Base-by-base conservation (phyloP, 2,329 filamentous ascomycete species). In the Aspergillus carbonarius region DNA sequence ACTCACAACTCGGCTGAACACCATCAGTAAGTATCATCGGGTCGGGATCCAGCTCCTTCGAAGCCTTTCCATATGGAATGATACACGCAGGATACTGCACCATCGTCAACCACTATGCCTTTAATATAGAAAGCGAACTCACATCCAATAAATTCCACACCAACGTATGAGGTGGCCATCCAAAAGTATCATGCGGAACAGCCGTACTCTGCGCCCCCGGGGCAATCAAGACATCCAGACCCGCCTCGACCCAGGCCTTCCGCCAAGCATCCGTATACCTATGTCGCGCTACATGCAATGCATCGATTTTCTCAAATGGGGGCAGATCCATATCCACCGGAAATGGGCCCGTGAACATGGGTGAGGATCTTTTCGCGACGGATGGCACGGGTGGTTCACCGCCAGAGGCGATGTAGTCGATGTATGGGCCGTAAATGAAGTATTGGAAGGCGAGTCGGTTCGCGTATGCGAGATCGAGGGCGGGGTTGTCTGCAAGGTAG, bases 91-190 rank as follows among this genome's bases (percentile, higher is more conserved):
- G 82, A 64, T 81, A 84, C 78, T 82, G 56, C 35, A 5, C 3
- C 13, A 15, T 17, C 1, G 2, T 34, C 8, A 44, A 13, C 40
- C 13, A 23, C 3, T n/a, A 47, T 37, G 46, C 1, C 15, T 20
- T 18, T 2, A 3, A 13, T 3, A 4, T 9, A 4, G n/a, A 17
- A 12, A 2, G 2, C 79, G n/a, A n/a, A n/a, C n/a, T 71, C 64
- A 80, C 81, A 68, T 85, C 81, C 4, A 85, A 63, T 8, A 84
- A 20, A 59, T 85, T 87, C 67, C 77, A 77, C 30, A 85, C 60
- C 17, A 78, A 66, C 0, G 83, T 85, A 67, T 80, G 85, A 8
- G 66, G 57, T 8, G 69, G 65, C 65, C 63, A 70, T 3, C 66
- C 71, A 50, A 64, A 73, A 0, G 72, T 77, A 66, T 86, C 83